Conservation (phyloP, 2,329 filamentous ascomycete genomes). For the Seiridium unicorne region DNA sequence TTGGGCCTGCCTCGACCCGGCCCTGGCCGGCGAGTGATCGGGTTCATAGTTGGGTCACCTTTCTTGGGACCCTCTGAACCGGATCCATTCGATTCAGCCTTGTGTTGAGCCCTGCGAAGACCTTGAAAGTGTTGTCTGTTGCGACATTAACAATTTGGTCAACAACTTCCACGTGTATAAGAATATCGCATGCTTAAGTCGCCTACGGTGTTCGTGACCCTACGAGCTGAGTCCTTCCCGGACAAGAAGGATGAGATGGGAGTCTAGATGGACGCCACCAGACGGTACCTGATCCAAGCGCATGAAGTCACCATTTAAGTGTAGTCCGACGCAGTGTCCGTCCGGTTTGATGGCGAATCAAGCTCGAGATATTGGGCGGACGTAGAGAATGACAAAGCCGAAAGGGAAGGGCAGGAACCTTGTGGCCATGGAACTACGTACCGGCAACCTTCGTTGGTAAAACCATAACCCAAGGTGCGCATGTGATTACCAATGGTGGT, state of each 20-base stretch:
- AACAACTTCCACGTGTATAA: not conserved
- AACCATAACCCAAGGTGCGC: slow-evolving; percentile 58
- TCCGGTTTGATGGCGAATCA: not conserved
- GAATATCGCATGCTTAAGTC: too few species aligned
- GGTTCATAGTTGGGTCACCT: slow-evolving; percentile 52
- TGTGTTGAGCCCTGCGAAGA: slow-evolving; percentile 53
- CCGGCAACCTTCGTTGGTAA: slow-evolving; percentile 65
- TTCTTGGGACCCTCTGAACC: slow-evolving; percentile 33
- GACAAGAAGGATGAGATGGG: too few species aligned
- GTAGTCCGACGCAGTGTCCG: too few species aligned
- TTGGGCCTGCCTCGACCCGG: slow-evolving; percentile 54
- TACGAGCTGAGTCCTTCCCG: too few species aligned
- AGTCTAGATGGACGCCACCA: not conserved
- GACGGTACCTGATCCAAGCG: not conserved
- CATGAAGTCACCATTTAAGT: too few species aligned
- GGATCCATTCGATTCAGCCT: slow-evolving; percentile 40
- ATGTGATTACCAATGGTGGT: slow-evolving; percentile 60
- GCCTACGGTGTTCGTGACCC: too few species aligned
- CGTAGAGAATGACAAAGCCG: not conserved
- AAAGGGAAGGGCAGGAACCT: slow-evolving; percentile 1
- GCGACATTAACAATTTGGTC: not conserved
- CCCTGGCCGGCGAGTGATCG: slow-evolving; percentile 59
- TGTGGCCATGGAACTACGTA: slow-evolving; percentile 35
- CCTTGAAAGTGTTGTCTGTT: slow-evolving; percentile 61
- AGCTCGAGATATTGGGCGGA: not conserved